Percentiles rank a stretch among this genome's conserved stretches.
phyloP scores from a whole-genome alignment of 129 eudicot genomes.

The Flaveria ramosissima region DNA sequence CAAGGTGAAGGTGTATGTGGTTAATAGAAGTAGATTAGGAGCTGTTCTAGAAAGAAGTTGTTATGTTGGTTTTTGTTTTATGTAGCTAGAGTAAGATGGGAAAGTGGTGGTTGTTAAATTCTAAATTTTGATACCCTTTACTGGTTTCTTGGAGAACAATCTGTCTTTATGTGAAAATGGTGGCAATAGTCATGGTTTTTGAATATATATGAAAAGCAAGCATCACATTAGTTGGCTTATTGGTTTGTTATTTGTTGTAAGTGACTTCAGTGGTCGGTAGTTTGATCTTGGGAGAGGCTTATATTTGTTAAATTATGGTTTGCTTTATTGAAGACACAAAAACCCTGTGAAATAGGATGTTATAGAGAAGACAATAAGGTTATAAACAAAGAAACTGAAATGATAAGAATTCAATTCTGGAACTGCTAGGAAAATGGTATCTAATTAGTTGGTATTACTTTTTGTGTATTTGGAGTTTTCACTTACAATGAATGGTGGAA shows the following conservation, averaged over 20 bases:
- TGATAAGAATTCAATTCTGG: conserved; percentile 3
- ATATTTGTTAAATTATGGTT: conserved; percentile 8
- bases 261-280: conserved; percentile 2
- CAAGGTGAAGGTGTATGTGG: too few species aligned
- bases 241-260: conserved; percentile 18
- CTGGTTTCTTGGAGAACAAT: conserved; percentile 6
- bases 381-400: conserved; percentile 5
- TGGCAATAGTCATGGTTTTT: not conserved
- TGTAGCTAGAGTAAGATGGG: too few species aligned
- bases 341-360: conserved; percentile 5
- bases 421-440: not conserved
- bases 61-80: too few species aligned
- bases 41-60: too few species aligned
- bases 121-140: conserved; percentile 19
- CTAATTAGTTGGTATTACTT: not conserved
- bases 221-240: not conserved
- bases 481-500: conserved; percentile 13
- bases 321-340: not conserved
- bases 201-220: not conserved
- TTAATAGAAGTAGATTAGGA: too few species aligned
- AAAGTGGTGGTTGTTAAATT: not conserved
- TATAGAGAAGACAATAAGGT: not conserved
- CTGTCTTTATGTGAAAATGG: not conserved
- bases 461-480: conserved; percentile 16
- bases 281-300: conserved; percentile 12